Base-by-base conservation (phyloP, 768 basidiomycete species). In the Russula olivacea region DNA sequence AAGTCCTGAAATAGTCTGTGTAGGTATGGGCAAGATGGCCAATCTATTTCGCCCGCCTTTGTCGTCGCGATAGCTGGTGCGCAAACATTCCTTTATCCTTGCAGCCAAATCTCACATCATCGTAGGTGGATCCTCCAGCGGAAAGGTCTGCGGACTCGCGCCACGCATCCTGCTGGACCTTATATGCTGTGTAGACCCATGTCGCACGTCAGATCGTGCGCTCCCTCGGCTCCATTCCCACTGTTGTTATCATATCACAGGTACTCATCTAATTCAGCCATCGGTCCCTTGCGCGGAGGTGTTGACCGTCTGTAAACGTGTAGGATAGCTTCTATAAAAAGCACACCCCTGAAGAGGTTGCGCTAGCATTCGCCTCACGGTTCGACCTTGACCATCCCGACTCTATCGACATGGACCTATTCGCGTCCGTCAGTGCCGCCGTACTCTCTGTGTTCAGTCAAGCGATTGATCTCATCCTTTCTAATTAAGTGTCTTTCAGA, bases 271-370 rank as follows among this genome's bases (percentile, higher is more conserved):
- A 52, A 41, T 49, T 40, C 43, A 25, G 23, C 8, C 19, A n/a
- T 32, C 34, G 9, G 1, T 11, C 23, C 51, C 41, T 48, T n/a
- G 19, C 50, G 23, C n/a, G 7, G 43, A 23, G 45, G 23, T 47
- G 40, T 38, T 58, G 45, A 58, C 30, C 34, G 15, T 50, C 34
- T 19, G 36, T 17, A n/a, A 30, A 30, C 38, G 32, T 52, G 36
- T 74, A 94, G 90, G 95, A 98, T 73, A 91, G 91, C 71, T 99
- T 98, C 75, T 99, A 99, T 76, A 91, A 88, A 69, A 76, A 76
- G 51, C 90, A 93, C 69, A 81, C 80, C 4, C 80, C 83, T 2
- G 91, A 95, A 68, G 88, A 98, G 74, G 78, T 93, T 21, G 81
- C 78, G 7, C 78, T 89, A n/a, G 96, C 96, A 0, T 88, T 93